Percentiles rank a stretch among this genome's conserved stretches.
Evolutionary conservation across 257 asterid genomes (phyloP).

Genomic region (Nicotiana knightiana): DNA sequence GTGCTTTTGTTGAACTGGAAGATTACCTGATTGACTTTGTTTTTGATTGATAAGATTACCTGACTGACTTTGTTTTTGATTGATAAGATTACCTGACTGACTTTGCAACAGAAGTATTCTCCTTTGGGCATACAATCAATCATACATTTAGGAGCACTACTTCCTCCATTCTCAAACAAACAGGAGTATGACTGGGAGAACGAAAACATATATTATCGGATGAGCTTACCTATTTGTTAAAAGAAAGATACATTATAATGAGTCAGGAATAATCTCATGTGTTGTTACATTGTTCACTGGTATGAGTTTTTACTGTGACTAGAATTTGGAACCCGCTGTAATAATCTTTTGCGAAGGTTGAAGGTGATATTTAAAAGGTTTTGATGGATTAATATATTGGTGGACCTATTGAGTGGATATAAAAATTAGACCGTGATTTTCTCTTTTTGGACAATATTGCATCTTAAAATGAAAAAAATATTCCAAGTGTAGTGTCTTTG

Average conservation of each 20-base stretch:
- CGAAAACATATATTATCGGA: not conserved
- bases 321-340: no score
- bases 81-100: no score
- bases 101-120: not conserved
- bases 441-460: not conserved
- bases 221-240: not conserved
- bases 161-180: not conserved
- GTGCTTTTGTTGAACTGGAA: not conserved
- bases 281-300: not conserved
- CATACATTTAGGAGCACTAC: not conserved
- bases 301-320: no score
- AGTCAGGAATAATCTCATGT: not conserved
- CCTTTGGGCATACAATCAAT: not conserved
- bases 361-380: not conserved
- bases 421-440: no score
- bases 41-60: no score
- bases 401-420: not conserved
- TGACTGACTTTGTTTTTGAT: not conserved
- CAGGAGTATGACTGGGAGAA: not conserved
- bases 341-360: not conserved
- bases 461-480: not conserved
- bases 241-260: not conserved
- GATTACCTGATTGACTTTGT: no score
- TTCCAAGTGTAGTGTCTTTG: not conserved
- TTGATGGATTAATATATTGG: not conserved